Percentiles rank a stretch among this genome's conserved stretches.
phyloP scores from a whole-genome alignment of 768 basidiomycete genomes.

The Scleroderma bovista region DNA sequence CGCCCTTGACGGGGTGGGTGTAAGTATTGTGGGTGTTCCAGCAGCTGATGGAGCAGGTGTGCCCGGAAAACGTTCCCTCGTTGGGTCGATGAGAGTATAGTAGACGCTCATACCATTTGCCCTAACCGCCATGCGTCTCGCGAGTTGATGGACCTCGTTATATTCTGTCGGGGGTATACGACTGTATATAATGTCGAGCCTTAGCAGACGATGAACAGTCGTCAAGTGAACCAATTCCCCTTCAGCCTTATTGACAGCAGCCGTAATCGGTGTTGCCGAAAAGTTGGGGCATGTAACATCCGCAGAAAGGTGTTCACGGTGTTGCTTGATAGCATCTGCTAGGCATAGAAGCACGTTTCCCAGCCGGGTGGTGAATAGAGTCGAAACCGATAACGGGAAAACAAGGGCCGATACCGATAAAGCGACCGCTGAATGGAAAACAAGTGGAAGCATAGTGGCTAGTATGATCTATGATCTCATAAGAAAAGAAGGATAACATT shows the following conservation, averaged over 20 bases:
- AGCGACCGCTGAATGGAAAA: slow-evolving; percentile 53
- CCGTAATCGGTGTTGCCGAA: slow-evolving; percentile 27
- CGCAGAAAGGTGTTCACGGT: slow-evolving; percentile 40
- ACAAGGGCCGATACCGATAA: slow-evolving; percentile 47
- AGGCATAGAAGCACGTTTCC: slow-evolving; percentile 46
- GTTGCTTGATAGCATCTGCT: slow-evolving; percentile 37
- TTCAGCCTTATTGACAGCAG: slow-evolving; percentile 37
- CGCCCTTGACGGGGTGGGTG: slow-evolving; percentile 29
- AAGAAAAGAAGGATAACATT: neutral
- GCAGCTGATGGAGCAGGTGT: slow-evolving; percentile 37
- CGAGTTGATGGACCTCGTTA: slow-evolving; percentile 40
- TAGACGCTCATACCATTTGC: slow-evolving; percentile 61
- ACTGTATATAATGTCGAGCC: slow-evolving; percentile 53
- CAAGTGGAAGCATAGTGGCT: slow-evolving; percentile 50
- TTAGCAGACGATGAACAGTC: slow-evolving; percentile 46
- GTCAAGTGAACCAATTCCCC: slow-evolving; percentile 47
- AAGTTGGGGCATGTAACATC: slow-evolving; percentile 33
- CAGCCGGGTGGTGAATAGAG: slow-evolving; percentile 49
- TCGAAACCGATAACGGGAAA: slow-evolving; percentile 61
- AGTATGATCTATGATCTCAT: slow-evolving; percentile 39
- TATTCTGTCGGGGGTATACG: slow-evolving; percentile 59
- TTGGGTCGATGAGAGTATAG: slow-evolving; percentile 59
- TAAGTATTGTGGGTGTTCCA: slow-evolving; percentile 30
- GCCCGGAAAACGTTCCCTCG: slow-evolving; percentile 49
- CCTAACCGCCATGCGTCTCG: slow-evolving; percentile 47